Base-by-base conservation (phyloP, 371 early-diverging fungal species). In the Chytridium lagenaria region DNA sequence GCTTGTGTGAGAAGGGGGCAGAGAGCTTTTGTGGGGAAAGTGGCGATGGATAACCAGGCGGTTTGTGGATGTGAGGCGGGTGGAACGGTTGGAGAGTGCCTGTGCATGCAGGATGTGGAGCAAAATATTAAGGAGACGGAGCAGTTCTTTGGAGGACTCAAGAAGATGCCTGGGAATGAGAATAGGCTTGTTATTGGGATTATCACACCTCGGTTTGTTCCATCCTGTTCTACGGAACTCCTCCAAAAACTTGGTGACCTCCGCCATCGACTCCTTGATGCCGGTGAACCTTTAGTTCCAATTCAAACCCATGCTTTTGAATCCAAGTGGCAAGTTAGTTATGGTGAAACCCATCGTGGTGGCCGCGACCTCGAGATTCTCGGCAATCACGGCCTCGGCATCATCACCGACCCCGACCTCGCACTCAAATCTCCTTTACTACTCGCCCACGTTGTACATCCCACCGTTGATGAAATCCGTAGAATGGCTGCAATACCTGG, bases 361-460 rank as follows among this genome's bases (percentile, higher is more conserved):
- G 82, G 84, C 33, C 81, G 86, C 74, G 96, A 96, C 83, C 88
- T 94, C 5, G 83, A 80, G 28, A 87, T 95, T 50, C 95, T 95
- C 76, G 86, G 85, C 23, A 81, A 86, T 31, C 86, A 87, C 73
- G 88, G 88, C 0, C 83, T 97, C 50, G 83, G 92, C 50, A 84
- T 80, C 55, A 10, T 30, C 0, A 5, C 39, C 61, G 76, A 83
- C 28, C 84, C 86, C 0, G 85, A 93, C 12, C 90, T 95, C 19
- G 44, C 44, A 7, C 19, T 44, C 7, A 7, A 19, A 7, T 44
- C 44, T 12, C 44, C 44, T 12, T 44, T 44, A 44, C 44, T 44
- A 69, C 90, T 96, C 91, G 97, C 96, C 26, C 97, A 97, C 80
- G 92, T 94, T 71, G 91, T 96, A 19, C 93, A 96, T 82, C 87